phyloP scores from a whole-genome alignment of 305 asterid genomes.

The Fraxinus velutina region DNA sequence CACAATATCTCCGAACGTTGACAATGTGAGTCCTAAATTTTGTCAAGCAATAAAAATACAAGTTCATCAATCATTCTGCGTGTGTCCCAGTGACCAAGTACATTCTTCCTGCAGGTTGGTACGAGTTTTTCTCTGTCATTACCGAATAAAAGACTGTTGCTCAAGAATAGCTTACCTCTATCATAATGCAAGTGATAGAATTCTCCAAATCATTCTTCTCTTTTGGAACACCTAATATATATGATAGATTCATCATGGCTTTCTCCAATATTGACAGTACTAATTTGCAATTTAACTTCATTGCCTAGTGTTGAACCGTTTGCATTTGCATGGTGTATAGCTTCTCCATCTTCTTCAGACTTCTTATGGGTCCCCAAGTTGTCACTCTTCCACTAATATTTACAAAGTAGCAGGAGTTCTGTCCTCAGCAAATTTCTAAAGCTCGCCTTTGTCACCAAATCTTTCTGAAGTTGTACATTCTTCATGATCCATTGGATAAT shows the following conservation, averaged over 20 bases:
- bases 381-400: not conserved
- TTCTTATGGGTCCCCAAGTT: not conserved
- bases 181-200: not conserved
- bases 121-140: not conserved
- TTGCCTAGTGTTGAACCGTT: not conserved
- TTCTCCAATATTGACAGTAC: not conserved
- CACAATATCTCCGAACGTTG: not conserved
- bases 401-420: not conserved
- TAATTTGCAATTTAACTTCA: not conserved
- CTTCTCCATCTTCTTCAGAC: not conserved
- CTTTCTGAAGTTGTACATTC: conserved; percentile 13
- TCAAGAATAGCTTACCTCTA: not conserved
- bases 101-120: not conserved
- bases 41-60: not conserved
- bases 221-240: not conserved
- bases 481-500: not conserved
- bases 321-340: not conserved
- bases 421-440: not conserved
- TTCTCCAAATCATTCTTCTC: not conserved
- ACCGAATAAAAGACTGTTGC: not conserved
- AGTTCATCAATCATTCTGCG: not conserved
- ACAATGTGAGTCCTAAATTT: not conserved
- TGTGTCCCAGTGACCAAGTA: not conserved
- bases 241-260: not conserved
- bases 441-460: not conserved